These are phyloP conservation scores for Geranomyces michiganensis DNA, from an alignment of 192 early-diverging fungal genomes.

Conservation along the genomic window DNA sequence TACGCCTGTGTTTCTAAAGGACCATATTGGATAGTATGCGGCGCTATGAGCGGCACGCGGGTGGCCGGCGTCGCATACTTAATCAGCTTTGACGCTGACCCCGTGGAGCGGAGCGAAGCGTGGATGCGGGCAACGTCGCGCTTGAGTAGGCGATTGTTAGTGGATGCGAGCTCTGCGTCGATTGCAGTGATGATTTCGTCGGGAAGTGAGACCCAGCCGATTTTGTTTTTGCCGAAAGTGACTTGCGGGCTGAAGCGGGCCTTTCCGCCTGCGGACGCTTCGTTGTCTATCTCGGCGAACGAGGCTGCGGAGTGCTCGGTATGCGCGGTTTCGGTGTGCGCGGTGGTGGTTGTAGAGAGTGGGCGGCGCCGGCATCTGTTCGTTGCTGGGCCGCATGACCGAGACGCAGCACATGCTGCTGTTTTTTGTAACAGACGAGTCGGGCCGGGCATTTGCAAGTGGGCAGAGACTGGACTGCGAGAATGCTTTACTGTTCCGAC, in stretches of 20 bases:
- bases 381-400: too few species aligned
- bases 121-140: slow-evolving; percentile 14
- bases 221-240: slow-evolving; percentile 23
- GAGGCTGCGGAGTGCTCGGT: too few species aligned
- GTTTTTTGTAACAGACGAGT: too few species aligned
- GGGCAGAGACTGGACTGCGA: too few species aligned
- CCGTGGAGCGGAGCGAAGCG: slow-evolving; percentile 21
- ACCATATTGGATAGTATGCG: slow-evolving; percentile 73
- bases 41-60: neutral
- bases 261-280: neutral
- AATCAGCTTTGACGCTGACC: slow-evolving; percentile 16
- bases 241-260: slow-evolving; percentile 17
- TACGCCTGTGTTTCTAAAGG: slow-evolving; percentile 72
- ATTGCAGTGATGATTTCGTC: slow-evolving; percentile 8
- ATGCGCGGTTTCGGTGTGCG: too few species aligned
- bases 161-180: neutral
- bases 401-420: too few species aligned
- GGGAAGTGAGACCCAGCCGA: slow-evolving; percentile 25
- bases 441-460: too few species aligned
- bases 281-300: neutral
- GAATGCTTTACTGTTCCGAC: too few species aligned
- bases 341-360: too few species aligned
- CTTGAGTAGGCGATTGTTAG: neutral
- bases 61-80: neutral
- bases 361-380: too few species aligned